phyloP scores from a whole-genome alignment of 2,329 filamentous ascomycete genomes.

The Lecanicillium sp. region DNA sequence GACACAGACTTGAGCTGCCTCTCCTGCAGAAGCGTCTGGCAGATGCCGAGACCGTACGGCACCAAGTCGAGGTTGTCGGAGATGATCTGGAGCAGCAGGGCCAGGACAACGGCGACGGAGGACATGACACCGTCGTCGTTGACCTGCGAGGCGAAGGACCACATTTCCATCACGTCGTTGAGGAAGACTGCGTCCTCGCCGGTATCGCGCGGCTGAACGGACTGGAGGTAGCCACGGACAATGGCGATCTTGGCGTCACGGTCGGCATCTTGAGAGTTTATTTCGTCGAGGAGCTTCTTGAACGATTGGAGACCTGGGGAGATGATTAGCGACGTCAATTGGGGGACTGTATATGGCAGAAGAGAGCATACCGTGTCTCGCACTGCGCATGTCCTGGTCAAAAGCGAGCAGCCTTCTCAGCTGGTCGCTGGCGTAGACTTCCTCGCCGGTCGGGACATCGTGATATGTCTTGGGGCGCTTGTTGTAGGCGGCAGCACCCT shows the following conservation, averaged over 20 bases:
- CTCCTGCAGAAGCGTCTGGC: conserved; percentile 74
- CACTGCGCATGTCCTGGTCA: conserved; percentile 60
- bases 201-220: conserved; percentile 41
- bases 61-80: conserved; percentile 69
- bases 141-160: conserved; percentile 74
- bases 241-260: conserved; percentile 45
- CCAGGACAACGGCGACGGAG: conserved; percentile 72
- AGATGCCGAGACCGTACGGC: conserved; percentile 69
- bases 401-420: conserved; percentile 64
- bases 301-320: conserved; percentile 57
- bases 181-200: conserved; percentile 56
- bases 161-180: conserved; percentile 76
- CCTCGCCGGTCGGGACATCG: conserved; percentile 52
- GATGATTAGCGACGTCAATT: neutral
- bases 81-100: conserved; percentile 72
- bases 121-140: conserved; percentile 79
- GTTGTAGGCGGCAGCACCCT: conserved; percentile 36
- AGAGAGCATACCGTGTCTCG: conserved; percentile 54
- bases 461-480: conserved; percentile 54
- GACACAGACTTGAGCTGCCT: conserved; percentile 75
- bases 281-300: conserved; percentile 64
- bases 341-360: neutral
- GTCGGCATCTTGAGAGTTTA: conserved; percentile 45
- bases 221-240: conserved; percentile 62
- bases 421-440: conserved; percentile 58